These are phyloP conservation scores for Metarhizium brunneum DNA, from an alignment of 2,329 filamentous ascomycete genomes.

Conservation along the genomic window DNA sequence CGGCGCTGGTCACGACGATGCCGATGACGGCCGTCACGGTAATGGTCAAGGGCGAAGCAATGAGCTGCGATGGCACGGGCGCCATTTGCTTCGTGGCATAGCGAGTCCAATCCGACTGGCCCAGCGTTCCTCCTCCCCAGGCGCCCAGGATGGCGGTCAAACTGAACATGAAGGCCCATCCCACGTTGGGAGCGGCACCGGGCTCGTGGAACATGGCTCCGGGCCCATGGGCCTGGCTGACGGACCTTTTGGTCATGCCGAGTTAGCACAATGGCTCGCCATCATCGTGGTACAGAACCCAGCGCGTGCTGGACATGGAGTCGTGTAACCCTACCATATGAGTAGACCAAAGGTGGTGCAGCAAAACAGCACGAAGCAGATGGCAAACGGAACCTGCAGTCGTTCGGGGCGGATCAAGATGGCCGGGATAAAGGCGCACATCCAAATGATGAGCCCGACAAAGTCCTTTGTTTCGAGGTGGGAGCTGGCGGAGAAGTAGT, in stretches of 20 bases:
- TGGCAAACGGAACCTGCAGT: too few relatives aligned
- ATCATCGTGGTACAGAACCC: too few relatives aligned
- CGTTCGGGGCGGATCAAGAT: too few relatives aligned
- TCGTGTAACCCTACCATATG: too few relatives aligned
- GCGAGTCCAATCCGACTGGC: conserved; percentile 19
- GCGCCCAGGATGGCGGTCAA: conserved; percentile 19
- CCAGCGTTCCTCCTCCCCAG: conserved; percentile 17
- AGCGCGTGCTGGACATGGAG: too few relatives aligned
- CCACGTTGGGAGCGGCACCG: conserved; percentile 11
- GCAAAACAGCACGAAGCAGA: too few relatives aligned
- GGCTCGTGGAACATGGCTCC: conserved; percentile 14
- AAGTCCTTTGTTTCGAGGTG: conserved; percentile 18
- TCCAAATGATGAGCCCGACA: conserved; percentile 9
- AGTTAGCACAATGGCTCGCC: not conserved
- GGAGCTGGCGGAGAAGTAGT: conserved; percentile 13
- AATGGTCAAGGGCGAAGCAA: conserved; percentile 14
- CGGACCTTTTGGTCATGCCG: conserved; percentile 11
- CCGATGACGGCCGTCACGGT: too few relatives aligned
- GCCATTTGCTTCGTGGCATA: conserved; percentile 12
- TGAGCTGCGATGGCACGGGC: conserved; percentile 13
- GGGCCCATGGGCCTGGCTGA: conserved; percentile 12
- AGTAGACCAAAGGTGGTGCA: too few relatives aligned
- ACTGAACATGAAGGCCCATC: conserved; percentile 22
- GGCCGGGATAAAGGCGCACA: too few relatives aligned
- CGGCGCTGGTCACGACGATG: too few relatives aligned